Evolutionary conservation across 345 rosid species (phyloP).

Genomic region (Syzygium aromaticum): DNA sequence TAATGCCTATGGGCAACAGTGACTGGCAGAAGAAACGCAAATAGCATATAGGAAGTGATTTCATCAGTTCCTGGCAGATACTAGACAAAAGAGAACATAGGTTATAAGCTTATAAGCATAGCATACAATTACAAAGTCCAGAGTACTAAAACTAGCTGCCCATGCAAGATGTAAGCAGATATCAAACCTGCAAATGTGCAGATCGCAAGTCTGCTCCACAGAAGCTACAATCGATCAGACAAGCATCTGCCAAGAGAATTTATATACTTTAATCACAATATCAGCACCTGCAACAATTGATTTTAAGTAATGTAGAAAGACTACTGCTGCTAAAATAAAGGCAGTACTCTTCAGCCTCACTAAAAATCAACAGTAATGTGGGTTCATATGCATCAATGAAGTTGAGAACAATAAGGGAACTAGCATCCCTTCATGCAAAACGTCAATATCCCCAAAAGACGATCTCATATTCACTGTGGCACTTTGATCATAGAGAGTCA

Average conservation of each 20-base stretch:
- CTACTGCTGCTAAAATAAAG: background rate
- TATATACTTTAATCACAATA: background rate
- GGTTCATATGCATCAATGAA: background rate
- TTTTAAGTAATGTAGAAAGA: background rate
- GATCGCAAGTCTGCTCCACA: constrained; percentile 83
- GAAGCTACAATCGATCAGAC: constrained; percentile 77
- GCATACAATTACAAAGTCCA: background rate
- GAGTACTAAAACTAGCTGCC: background rate
- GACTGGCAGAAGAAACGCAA: background rate
- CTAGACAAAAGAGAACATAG: background rate
- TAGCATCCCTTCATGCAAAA: background rate
- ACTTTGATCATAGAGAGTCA: background rate
- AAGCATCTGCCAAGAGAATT: constrained; percentile 55
- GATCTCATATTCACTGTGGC: background rate
- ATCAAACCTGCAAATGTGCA: constrained; percentile 80
- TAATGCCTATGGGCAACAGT: background rate
- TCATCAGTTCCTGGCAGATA: background rate
- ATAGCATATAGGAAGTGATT: background rate
- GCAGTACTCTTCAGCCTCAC: background rate
- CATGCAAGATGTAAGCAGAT: background rate
- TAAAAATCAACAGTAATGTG: background rate
- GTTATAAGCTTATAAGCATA: background rate
- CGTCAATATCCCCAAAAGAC: background rate
- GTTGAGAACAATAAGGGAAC: background rate
- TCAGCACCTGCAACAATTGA: background rate